These are phyloP conservation scores for Ustilago cynodontis DNA, from an alignment of 1,284 basidiomycete species.

Conservation along the genomic window DNA sequence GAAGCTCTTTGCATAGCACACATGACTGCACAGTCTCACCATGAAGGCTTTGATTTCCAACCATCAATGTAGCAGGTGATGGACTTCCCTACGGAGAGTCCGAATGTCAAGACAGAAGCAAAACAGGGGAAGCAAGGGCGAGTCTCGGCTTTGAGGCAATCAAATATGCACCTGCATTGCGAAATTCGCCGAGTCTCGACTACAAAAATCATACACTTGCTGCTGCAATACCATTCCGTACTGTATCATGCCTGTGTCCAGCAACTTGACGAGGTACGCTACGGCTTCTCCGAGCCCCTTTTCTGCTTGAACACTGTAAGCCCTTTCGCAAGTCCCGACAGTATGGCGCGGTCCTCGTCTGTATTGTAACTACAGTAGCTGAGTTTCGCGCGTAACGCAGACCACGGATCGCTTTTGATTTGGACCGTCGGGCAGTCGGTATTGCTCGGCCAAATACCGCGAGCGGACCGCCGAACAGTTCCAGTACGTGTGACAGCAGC, in stretches of 20 bases:
- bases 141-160: conserved; percentile 8
- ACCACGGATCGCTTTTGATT: not conserved
- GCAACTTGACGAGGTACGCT: too few relatives aligned
- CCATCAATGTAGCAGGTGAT: too few relatives aligned
- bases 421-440: not conserved
- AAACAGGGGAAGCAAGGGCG: not conserved
- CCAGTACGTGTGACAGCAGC: too few relatives aligned
- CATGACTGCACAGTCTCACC: too few relatives aligned
- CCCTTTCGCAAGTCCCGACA: too few relatives aligned
- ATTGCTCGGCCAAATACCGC: not conserved
- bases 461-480: not conserved
- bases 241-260: too few relatives aligned
- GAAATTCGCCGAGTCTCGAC: conserved; percentile 3
- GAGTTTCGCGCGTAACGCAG: not conserved
- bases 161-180: not conserved
- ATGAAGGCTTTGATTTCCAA: too few relatives aligned
- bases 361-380: too few relatives aligned
- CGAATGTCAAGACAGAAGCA: not conserved
- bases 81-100: not conserved
- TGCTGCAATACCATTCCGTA: too few relatives aligned
- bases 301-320: not conserved
- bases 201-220: not conserved
- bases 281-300: not conserved
- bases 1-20: too few relatives aligned
- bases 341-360: not conserved